Base-by-base conservation (phyloP, 23 red algal genomes). In the Gracilaria domingensis region DNA sequence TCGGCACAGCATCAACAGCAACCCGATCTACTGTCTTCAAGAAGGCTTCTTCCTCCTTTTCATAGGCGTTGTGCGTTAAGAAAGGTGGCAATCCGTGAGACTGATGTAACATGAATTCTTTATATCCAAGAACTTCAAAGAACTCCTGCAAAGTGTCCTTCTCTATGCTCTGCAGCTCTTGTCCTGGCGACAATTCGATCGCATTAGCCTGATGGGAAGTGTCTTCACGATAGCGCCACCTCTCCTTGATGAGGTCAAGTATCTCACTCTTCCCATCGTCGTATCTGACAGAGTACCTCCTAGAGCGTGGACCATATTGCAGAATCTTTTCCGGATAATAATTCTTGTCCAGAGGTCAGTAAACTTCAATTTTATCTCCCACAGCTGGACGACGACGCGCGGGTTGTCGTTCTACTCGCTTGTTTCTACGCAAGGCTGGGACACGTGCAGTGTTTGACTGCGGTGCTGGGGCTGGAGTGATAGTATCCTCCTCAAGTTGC, bases 91-190 rank as follows among this genome's bases (percentile, higher is more conserved):
- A 62, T 23, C 1, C 83, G 24, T 73, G 62, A 7, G 83, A 30
- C 59, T 75, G 83, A 54, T 73, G 67, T 75, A 71, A 17, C 65
- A 87, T 66, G 44, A 87, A 87, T n/a, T 42, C 24, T 23, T 40
- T 75, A 37, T 87, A 42, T 5, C 61, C 21, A 87, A 87, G 40
- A 69, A 28, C 23, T n/a, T n/a, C n/a, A n/a, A n/a, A n/a, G n/a
- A n/a, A n/a, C n/a, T n/a, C n/a, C n/a, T n/a, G n/a, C n/a, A n/a
- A n/a, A n/a, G n/a, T n/a, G n/a, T n/a, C n/a, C n/a, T n/a, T n/a
- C n/a, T n/a, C n/a, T n/a, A n/a, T n/a, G n/a, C n/a, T n/a, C n/a
- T n/a, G n/a, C n/a, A n/a, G n/a, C n/a, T n/a, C n/a, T n/a, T n/a
- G n/a, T n/a, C n/a, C n/a, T n/a, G n/a, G n/a, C n/a, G n/a, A n/a